A percentile compares a stretch with the other conserved stretches of the same genome.
These are phyloP conservation scores for Hanseniaspora sp. DNA, from an alignment of 1,139 yeast genomes.

Conservation along the genomic window DNA sequence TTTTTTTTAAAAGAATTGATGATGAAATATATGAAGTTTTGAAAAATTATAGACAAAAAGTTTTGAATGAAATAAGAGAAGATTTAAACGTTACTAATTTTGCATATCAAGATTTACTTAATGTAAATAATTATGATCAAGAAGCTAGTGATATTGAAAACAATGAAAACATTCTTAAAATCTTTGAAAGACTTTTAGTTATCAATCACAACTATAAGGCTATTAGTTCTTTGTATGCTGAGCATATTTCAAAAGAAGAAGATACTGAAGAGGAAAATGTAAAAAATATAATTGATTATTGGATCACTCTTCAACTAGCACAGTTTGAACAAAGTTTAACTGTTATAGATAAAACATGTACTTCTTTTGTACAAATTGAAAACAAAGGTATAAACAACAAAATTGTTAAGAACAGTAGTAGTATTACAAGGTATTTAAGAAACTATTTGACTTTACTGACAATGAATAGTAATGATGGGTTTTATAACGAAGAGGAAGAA, in stretches of 20 bases:
- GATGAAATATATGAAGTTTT: neutral
- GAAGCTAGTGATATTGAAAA: neutral
- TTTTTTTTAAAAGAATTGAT: slow-evolving; percentile 4
- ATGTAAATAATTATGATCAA: neutral
- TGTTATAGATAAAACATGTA: neutral
- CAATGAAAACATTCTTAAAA: neutral
- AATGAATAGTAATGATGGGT: neutral
- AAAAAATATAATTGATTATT: slow-evolving; percentile 2
- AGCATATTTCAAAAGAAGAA: neutral
- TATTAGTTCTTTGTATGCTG: neutral
- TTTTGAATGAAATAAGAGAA: neutral
- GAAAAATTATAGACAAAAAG: neutral
- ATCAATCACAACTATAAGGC: neutral
- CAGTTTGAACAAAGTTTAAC: neutral
- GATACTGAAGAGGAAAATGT: neutral
- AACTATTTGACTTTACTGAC: slow-evolving; percentile 10
- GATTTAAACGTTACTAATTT: neutral
- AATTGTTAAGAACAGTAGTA: neutral
- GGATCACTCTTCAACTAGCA: slow-evolving; percentile 1
- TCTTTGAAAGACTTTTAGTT: neutral
- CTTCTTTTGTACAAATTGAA: neutral
- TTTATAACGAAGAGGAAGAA: neutral
- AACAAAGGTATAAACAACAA: neutral
- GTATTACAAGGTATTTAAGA: slow-evolving; percentile 4
- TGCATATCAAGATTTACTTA: neutral